Base-by-base conservation (phyloP, 768 basidiomycete species). In the Naematelia encephala region DNA sequence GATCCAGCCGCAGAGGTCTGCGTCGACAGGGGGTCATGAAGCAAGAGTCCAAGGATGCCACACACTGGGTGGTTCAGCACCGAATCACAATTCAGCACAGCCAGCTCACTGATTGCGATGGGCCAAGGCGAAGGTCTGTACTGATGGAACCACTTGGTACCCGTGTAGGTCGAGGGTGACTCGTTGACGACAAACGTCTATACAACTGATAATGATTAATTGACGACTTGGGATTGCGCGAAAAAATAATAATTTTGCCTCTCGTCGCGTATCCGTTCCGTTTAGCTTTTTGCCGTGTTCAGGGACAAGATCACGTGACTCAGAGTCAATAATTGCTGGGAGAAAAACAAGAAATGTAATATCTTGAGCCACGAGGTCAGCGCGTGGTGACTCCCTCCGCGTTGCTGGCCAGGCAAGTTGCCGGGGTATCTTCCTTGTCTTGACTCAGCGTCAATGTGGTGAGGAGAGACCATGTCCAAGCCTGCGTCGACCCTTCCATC, bases 11-110 rank as follows among this genome's bases (percentile, higher is more conserved):
- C 61, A 83, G 76, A 84, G 62, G 63, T 81, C 79, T 58, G 88
- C 39, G 77, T 77, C 10, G 72, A 61, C 51, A 73, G 54, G 19
- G 74, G 81, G 71, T 93, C 90, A 72, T 90, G 87, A 58, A 90
- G 81, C 30, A 96, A 82, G 30, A 96, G 81, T 64, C 91, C 93
- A 61, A 94, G 82, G 73, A 96, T 90, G 64, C 93, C 93, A 78
- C 93, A 97, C 93, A 97, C 82, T 85, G 54, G 14, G 22, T 11
- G 13, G 3, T 10, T 52, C 51, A 52, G 51, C 27, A 16, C 29
- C 16, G 26, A 3, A 16, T 8, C 34, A 8, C 5, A 2, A 19
- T 21, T 23, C 22, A 10, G 48, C 14, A 23, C 22, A 10, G 34
- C 34, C 8, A 8, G 8, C 16, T 8, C 34, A 8, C 34, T 39